Percentiles rank a stretch among this genome's conserved stretches.
Conservation (phyloP, 108 stramenopile genomes). For the Schizochytrium sp. region DNA sequence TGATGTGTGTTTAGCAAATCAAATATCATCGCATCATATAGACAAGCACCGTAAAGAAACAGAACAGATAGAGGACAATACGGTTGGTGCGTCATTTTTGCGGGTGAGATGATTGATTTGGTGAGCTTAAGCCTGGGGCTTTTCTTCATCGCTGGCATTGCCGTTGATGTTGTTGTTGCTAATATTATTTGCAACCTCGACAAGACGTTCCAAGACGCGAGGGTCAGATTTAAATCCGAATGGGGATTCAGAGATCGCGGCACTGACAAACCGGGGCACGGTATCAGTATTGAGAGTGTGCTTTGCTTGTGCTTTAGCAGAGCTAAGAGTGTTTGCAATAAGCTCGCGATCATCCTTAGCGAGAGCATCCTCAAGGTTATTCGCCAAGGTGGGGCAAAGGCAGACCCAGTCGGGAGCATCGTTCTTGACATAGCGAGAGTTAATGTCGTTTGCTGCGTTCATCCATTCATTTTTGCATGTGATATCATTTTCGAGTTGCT, state of each 20-base stretch:
- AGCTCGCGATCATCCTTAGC: not conserved
- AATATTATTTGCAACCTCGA: not conserved
- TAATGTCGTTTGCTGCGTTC: not conserved
- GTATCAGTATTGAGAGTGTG: conserved; percentile 31
- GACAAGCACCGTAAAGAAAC: too few relatives aligned
- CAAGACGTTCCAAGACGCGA: not conserved
- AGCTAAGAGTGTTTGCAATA: not conserved
- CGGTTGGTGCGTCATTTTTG: too few relatives aligned
- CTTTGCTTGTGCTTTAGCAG: not conserved
- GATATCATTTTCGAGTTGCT: not conserved
- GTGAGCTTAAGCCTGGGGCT: too few relatives aligned
- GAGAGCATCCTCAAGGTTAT: conserved; percentile 8
- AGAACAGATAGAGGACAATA: too few relatives aligned
- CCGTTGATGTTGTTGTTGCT: too few relatives aligned
- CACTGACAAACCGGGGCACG: conserved; percentile 26
- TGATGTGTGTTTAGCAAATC: too few relatives aligned
- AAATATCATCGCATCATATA: too few relatives aligned
- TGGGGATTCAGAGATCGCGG: not conserved
- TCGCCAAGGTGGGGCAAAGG: not conserved
- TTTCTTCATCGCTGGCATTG: too few relatives aligned
- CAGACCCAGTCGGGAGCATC: conserved; percentile 55
- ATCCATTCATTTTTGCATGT: not conserved
- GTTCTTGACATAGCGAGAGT: conserved; percentile 18
- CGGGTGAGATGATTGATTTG: too few relatives aligned
- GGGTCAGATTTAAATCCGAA: not conserved